phyloP scores from a whole-genome alignment of 345 rosid genomes.

The Salix viminalis region DNA sequence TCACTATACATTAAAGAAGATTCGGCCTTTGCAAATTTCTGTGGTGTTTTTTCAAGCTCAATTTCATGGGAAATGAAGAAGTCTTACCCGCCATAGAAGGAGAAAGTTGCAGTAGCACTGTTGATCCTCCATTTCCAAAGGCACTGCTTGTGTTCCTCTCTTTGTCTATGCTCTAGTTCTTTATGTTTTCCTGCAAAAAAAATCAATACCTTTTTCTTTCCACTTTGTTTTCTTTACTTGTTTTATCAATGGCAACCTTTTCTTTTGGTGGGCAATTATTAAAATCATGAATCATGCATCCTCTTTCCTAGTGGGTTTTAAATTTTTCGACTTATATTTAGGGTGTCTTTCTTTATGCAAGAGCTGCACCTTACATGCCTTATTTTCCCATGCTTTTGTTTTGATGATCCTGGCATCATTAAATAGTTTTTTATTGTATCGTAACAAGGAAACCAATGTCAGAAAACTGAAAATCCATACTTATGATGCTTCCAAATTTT shows the following conservation, averaged over 20 bases:
- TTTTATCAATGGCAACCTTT: neutral
- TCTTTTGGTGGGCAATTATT: neutral
- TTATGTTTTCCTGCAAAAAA: neutral
- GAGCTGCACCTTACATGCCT: no score
- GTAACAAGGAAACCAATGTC: no score
- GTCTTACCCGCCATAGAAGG: conserved; percentile 10
- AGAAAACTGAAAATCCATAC: neutral
- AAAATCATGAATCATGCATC: neutral
- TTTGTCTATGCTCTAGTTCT: neutral
- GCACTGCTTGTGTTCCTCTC: conserved; percentile 13
- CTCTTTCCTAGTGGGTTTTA: neutral
- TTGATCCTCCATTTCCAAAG: conserved; percentile 29
- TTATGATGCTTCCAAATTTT: neutral
- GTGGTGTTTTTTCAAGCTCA: neutral
- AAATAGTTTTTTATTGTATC: neutral
- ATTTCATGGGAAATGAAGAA: conserved; percentile 35
- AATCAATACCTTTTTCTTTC: neutral
- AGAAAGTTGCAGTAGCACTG: conserved; percentile 6
- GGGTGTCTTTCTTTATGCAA: neutral
- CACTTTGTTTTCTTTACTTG: neutral
- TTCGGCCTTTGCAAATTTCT: neutral
- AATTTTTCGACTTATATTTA: neutral
- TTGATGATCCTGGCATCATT: neutral
- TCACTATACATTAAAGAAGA: neutral
- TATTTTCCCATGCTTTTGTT: no score